phyloP scores from a whole-genome alignment of 257 asterid genomes.

The Gardenia jasminoides region DNA sequence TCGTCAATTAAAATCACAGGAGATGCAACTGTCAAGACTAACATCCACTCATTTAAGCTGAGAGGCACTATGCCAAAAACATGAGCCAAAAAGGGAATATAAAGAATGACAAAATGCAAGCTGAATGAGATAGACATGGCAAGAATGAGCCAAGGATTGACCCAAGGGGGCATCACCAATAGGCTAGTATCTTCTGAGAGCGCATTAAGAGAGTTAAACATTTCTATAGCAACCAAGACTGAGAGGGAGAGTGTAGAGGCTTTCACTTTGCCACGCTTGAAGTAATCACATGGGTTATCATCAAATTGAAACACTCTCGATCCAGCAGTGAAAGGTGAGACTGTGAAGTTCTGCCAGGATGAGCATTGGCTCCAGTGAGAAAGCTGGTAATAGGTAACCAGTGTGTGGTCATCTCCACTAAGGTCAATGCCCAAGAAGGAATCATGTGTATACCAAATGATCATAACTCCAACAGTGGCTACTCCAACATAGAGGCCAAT shows the following conservation, averaged over 20 bases:
- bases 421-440: constrained; percentile 93
- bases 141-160: constrained; percentile 88
- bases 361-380: constrained; percentile 87
- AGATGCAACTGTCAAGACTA: constrained; percentile 70
- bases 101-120: constrained; percentile 85
- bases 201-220: constrained; percentile 95
- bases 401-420: constrained; percentile 85
- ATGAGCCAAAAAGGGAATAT: constrained; percentile 90
- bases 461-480: constrained; percentile 89
- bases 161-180: constrained; percentile 96
- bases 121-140: constrained; percentile 97
- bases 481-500: constrained; percentile 88
- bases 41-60: constrained; percentile 80
- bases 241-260: constrained; percentile 97
- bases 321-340: constrained; percentile 87
- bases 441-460: constrained; percentile 82
- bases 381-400: constrained; percentile 79
- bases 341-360: constrained; percentile 80
- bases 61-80: constrained; percentile 88
- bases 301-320: constrained; percentile 47
- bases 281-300: constrained; percentile 76
- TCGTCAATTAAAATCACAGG: constrained; percentile 89
- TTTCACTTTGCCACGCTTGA: constrained; percentile 82
- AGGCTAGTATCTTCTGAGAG: constrained; percentile 98
- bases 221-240: constrained; percentile 89